Evolutionary conservation across 148 eudicot species (phyloP).

Genomic region (Polygonum maritimum): DNA sequence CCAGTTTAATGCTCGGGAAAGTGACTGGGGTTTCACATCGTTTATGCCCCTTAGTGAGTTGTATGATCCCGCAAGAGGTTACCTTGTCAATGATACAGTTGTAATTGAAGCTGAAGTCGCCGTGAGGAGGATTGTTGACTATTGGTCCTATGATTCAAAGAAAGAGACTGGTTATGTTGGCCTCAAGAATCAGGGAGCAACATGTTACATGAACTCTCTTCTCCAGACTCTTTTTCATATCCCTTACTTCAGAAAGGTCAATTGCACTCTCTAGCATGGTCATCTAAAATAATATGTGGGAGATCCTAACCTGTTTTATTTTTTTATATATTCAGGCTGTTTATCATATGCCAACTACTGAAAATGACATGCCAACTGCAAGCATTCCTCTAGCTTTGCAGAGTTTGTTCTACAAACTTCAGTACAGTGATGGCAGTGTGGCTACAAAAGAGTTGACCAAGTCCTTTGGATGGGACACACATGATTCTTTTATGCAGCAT

Average conservation of each 20-base stretch:
- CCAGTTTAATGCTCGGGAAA: constrained; percentile 85
- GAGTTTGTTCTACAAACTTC: constrained; percentile 89
- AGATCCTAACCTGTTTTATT: constrained; percentile 5
- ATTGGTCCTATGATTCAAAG: constrained; percentile 90
- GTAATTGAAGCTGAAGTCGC: constrained; percentile 83
- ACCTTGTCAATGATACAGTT: constrained; percentile 68
- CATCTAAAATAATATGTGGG: background rate
- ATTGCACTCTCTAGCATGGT: constrained; percentile 8
- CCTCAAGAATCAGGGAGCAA: constrained; percentile 95
- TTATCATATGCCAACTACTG: constrained; percentile 98
- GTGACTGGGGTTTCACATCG: constrained; percentile 98
- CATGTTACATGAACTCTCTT: constrained; percentile 95
- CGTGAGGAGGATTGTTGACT: constrained; percentile 76
- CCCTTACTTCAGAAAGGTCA: constrained; percentile 91
- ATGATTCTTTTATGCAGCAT: constrained; percentile 96
- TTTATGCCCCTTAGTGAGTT: constrained; percentile 90
- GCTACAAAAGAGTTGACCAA: constrained; percentile 93
- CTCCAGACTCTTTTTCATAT: constrained; percentile 88
- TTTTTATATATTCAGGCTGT: constrained; percentile 69
- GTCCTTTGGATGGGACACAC: constrained; percentile 95
- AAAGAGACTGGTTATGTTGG: constrained; percentile 98
- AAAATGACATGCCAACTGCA: constrained; percentile 80
- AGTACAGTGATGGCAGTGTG: constrained; percentile 81
- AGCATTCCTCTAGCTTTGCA: constrained; percentile 95
- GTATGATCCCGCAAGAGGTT: constrained; percentile 80